Evolutionary conservation across 768 basidiomycete genomes (phyloP), one percentile per base, ranked within the genome.

Genomic region (Leccinellum albellum): DNA sequence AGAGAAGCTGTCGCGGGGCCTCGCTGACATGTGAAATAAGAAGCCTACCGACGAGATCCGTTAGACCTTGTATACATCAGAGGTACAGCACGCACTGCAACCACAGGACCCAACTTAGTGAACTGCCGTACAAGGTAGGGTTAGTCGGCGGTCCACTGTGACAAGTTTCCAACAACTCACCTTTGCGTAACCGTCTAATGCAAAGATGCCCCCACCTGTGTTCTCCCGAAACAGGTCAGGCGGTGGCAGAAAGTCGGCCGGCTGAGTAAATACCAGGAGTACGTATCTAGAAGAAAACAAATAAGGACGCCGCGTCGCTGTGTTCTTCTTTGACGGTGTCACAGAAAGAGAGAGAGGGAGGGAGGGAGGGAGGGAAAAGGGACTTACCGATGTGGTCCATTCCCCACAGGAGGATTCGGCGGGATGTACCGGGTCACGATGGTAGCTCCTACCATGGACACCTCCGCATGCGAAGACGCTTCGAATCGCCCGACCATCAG

Each of bases 1-100:
- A 83, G 66, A 29, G 81, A 74, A 42, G 66, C 73, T 21, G 82
- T 84, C 13, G 82, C 76, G 4, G 77, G 77, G 24, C 90, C 90
- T 63, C 83, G 81, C 71, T 90, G 82, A 62, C 90, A 91, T 5
- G 79, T 81, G 64, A 90, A 81, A 75, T 91, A 93, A 59, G 77
- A 86, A 46, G 75, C 86, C 86, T 87, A 57, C 10, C 33, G 40
- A 56, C 15, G 4, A n/a, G 4, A 14, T 67, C 37, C 61, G 61
- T n/a, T 48, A 21, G 15, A 28, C 28, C 45, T 24, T 26, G 20
- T 4, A 15, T 1, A 13, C 42, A 17, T 24, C 45, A 31, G 48
- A 23, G 50, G 29, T 17, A 29, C 29, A 24, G 64, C 71, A 68
- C 77, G 56, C 59, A 85, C 89, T 26, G 85, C 88, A 45, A 89